Conservation (phyloP, 73 alveolate genomes). For the Paramecium caudatum region DNA sequence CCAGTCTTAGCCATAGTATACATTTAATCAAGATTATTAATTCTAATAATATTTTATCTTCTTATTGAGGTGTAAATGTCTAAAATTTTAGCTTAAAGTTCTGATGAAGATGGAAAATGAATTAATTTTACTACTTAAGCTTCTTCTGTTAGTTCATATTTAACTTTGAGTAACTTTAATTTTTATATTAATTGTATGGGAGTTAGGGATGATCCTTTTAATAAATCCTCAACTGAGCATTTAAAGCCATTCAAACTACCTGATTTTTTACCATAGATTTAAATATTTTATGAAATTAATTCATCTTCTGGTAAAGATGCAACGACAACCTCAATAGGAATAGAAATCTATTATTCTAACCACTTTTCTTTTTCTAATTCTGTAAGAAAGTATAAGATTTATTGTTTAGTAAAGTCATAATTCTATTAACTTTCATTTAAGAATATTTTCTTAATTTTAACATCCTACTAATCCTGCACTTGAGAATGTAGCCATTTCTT, state of each 20-base stretch:
- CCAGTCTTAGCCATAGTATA: not conserved
- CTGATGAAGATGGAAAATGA: slow-evolving; percentile 38
- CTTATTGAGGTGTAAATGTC: slow-evolving; percentile 23
- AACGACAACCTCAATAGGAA: slow-evolving; percentile 7
- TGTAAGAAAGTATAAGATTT: not conserved
- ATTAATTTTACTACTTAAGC: slow-evolving; percentile 23
- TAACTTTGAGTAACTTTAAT: slow-evolving; percentile 19
- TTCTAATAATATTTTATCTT: not conserved
- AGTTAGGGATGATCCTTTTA: not conserved
- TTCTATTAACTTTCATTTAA: not conserved
- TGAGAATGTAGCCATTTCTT: slow-evolving; percentile 27
- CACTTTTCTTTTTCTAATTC: slow-evolving; percentile 31
- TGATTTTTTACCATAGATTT: slow-evolving; percentile 45
- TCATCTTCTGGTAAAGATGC: slow-evolving; percentile 54
- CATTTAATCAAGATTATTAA: slow-evolving; percentile 40
- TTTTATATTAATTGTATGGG: not conserved
- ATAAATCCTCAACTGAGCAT: slow-evolving; percentile 44
- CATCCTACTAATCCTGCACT: not conserved
- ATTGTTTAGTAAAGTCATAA: not conserved
- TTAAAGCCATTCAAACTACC: slow-evolving; percentile 44
- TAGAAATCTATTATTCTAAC: slow-evolving; percentile 17
- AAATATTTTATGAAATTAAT: not conserved
- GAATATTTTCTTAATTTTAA: not conserved
- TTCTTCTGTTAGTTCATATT: slow-evolving; percentile 35
- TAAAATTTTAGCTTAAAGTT: slow-evolving; percentile 33